Evolutionary conservation across 257 asterid species (phyloP), one percentile per base, ranked within the genome.

Genomic region (Echium plantagineum): DNA sequence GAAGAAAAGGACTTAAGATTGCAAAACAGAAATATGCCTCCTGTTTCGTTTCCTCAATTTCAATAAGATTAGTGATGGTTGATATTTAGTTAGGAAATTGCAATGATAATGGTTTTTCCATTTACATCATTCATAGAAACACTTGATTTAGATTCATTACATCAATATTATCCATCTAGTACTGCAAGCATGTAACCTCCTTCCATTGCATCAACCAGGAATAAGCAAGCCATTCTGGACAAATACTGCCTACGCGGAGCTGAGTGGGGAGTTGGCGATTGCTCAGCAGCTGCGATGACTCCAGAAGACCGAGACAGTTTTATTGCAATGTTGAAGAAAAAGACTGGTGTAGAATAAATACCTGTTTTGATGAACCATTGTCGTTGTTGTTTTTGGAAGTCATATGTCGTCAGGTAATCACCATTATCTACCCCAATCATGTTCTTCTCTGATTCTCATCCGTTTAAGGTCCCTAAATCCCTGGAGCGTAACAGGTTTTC

Each of bases 221-320:
- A 88, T 72, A 66, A 69, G 52, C 94, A 75, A 65, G 64, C 75
- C 46, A 81, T 67, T 65, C 71, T 66, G 17, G 96, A 91, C 76
- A 88, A 91, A 63, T 91, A 91, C 57, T 91, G 96, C 78, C 20
- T 83, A 55, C 78, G 98, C 15, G 96, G 98, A 70, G 98, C 98
- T 58, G 98, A 88, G 63, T 91, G 96, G 98, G 98, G 98, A 52
- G 87, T 91, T 7, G 98, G 98, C 65, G 98, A 91, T 77, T 88
- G 98, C 73, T 91, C 96, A 2, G 78, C 96, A 10, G 93, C 74
- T 0, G 94, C 63, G 49, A 85, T 91, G 98, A 51, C 96, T 18
- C 93, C 85, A 0, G 90, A 87, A n/a, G 98, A 91, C 0, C 70
- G 74, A 74, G 98, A 91, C 15, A 79, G 71, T 32, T 91, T 91